Evolutionary conservation across 2,329 filamentous ascomycete genomes (phyloP).

Genomic region (Aureobasidium lini): DNA sequence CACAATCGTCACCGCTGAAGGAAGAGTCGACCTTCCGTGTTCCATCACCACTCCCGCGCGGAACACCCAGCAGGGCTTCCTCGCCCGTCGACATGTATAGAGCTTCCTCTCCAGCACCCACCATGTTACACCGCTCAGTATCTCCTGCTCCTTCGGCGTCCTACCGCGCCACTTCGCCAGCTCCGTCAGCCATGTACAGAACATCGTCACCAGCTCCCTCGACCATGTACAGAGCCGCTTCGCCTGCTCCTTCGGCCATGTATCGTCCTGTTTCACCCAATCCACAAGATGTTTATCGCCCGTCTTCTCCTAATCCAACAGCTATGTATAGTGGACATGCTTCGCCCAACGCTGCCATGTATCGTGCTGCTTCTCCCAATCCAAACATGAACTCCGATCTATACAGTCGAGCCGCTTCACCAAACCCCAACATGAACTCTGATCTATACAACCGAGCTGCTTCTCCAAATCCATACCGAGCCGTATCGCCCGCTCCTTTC

Average conservation of each 20-base stretch:
- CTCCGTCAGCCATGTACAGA: conserved; percentile 19
- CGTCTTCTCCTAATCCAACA: conserved; percentile 21
- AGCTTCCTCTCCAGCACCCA: conserved; percentile 20
- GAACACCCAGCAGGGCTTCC: conserved; percentile 20
- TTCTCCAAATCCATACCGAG: conserved; percentile 15
- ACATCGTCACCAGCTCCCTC: conserved; percentile 20
- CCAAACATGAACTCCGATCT: conserved; percentile 13
- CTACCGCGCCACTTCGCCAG: conserved; percentile 19
- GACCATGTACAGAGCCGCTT: conserved; percentile 22
- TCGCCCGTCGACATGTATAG: conserved; percentile 19
- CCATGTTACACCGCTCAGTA: conserved; percentile 25
- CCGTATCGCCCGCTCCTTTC: conserved; percentile 1
- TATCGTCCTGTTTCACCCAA: conserved; percentile 15
- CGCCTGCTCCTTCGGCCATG: conserved; percentile 15
- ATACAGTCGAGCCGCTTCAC: conserved; percentile 21
- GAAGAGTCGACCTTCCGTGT: conserved; percentile 24
- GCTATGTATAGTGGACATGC: not conserved
- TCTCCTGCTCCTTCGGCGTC: conserved; percentile 33
- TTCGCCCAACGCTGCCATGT: conserved; percentile 13
- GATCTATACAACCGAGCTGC: conserved; percentile 3
- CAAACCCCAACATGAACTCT: conserved; percentile 14
- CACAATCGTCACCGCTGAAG: conserved; percentile 17
- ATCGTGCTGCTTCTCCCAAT: conserved; percentile 17
- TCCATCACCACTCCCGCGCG: conserved; percentile 26
- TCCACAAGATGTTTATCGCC: conserved; percentile 4